Evolutionary conservation across 1,139 yeast genomes (phyloP).

Genomic region (Yamadazyma taylorii): DNA sequence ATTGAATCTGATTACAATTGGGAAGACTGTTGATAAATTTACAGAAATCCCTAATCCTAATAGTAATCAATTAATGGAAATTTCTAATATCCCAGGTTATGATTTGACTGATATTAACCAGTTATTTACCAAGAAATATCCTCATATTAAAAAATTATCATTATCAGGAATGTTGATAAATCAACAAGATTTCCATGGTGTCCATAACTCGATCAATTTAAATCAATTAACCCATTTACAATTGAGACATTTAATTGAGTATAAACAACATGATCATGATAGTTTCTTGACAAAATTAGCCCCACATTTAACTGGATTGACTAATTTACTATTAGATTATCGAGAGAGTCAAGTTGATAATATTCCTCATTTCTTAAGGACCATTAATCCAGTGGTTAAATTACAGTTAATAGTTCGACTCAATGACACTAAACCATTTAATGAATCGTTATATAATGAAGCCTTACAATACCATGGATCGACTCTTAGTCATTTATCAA

Average conservation of each 20-base stretch:
- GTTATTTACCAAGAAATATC: slow-evolving; percentile 3
- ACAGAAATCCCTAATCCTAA: neutral
- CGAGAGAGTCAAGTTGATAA: slow-evolving; percentile 46
- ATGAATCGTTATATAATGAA: slow-evolving; percentile 6
- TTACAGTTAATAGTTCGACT: slow-evolving; percentile 46
- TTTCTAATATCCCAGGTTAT: neutral
- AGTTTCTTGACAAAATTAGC: slow-evolving; percentile 26
- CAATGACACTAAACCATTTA: slow-evolving; percentile 33
- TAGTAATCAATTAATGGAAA: slow-evolving; percentile 1
- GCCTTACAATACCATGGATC: slow-evolving; percentile 16
- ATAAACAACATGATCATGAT: slow-evolving; percentile 16
- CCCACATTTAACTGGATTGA: slow-evolving; percentile 24
- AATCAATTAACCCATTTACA: slow-evolving; percentile 22
- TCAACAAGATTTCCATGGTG: slow-evolving; percentile 23
- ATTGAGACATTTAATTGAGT: slow-evolving; percentile 31
- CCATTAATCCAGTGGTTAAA: slow-evolving; percentile 16
- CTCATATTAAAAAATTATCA: slow-evolving; percentile 23
- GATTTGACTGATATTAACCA: neutral
- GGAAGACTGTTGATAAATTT: neutral
- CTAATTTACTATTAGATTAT: slow-evolving; percentile 40
- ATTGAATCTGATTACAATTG: neutral
- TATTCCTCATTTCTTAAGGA: slow-evolving; percentile 37
- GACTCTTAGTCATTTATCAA: slow-evolving; percentile 34
- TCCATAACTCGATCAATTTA: slow-evolving; percentile 24
- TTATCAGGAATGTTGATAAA: slow-evolving; percentile 28